Percentiles rank a stretch among this genome's conserved stretches.
Evolutionary conservation across 2,329 filamentous ascomycete species (phyloP).

Genomic region (Fusarium dlaminii): DNA sequence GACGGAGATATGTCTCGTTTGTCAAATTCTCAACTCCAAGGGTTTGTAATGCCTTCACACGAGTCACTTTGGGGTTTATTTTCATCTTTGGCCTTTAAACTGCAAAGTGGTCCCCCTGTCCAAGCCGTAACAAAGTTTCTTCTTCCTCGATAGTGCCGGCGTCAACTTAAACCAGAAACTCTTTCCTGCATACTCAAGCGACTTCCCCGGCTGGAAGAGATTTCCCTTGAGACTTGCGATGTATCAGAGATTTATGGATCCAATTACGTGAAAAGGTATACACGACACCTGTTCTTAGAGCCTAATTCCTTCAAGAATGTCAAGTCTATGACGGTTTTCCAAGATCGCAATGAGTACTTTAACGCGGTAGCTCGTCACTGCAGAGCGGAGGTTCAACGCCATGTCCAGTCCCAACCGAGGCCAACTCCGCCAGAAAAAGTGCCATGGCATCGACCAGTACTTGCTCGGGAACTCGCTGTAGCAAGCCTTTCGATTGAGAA

Average conservation of each 20-base stretch:
- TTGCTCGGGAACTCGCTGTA: background rate
- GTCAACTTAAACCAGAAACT: background rate
- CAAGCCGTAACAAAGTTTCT: background rate
- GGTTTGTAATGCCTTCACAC: background rate
- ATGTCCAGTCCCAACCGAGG: too few relatives aligned
- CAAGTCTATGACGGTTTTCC: slow-evolving; percentile 15
- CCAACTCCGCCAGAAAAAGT: background rate
- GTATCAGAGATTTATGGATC: accelerated
- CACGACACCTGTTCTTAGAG: background rate
- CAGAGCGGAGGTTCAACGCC: background rate
- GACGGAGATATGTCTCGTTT: background rate
- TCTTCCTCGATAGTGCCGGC: background rate
- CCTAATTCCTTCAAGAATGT: slow-evolving; percentile 25
- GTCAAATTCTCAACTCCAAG: background rate
- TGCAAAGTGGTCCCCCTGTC: background rate
- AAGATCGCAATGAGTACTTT: background rate
- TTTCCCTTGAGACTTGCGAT: background rate
- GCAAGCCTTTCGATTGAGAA: background rate
- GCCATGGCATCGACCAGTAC: background rate
- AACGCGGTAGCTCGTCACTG: background rate
- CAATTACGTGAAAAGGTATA: background rate
- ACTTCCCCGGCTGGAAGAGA: background rate
- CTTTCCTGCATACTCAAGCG: background rate
- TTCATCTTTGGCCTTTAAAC: background rate
- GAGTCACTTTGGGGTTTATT: background rate